Conservation (phyloP, 2,329 filamentous ascomycete genomes). For the Fusarium sp. region DNA sequence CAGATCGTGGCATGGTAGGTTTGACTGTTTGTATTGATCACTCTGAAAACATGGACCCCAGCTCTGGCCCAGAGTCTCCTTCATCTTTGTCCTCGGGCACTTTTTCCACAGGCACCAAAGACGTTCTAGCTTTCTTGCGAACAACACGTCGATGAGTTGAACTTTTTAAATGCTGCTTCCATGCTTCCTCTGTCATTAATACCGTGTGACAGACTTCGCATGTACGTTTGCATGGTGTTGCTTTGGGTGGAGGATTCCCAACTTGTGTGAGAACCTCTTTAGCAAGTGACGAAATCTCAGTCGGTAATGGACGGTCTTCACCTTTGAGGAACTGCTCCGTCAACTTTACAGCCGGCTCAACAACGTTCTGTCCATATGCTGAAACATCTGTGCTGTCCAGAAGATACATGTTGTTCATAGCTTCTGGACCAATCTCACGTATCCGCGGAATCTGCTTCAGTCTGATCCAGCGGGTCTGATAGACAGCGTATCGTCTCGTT, state of each 20-base stretch:
- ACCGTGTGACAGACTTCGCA: conserved; percentile 80
- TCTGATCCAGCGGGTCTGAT: conserved; percentile 87
- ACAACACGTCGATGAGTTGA: conserved; percentile 47
- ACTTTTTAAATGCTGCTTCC: conserved; percentile 53
- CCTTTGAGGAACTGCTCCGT: conserved; percentile 70
- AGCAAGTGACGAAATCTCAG: conserved; percentile 59
- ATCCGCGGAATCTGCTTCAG: conserved; percentile 81
- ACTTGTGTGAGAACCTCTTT: conserved; percentile 64
- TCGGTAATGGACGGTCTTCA: conserved; percentile 62
- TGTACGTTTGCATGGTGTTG: conserved; percentile 65
- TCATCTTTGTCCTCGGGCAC: conserved; percentile 11
- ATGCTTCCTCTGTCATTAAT: conserved; percentile 63
- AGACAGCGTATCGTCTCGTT: conserved; percentile 87
- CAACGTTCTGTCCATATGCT: conserved; percentile 71
- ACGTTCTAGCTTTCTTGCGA: conserved; percentile 50
- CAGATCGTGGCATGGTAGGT: background rate
- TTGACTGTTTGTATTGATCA: conserved; percentile 9
- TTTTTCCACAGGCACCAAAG: conserved; percentile 48
- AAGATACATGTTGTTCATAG: conserved; percentile 73
- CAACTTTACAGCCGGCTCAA: conserved; percentile 70
- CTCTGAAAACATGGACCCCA: conserved; percentile 43
- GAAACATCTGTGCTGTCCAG: conserved; percentile 80
- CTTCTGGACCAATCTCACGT: conserved; percentile 60
- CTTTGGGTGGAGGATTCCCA: conserved; percentile 57
- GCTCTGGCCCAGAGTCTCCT: conserved; percentile 42